These are phyloP conservation scores for Colletotrichum scovillei DNA, from an alignment of 2,329 filamentous ascomycete species.

Conservation along the genomic window DNA sequence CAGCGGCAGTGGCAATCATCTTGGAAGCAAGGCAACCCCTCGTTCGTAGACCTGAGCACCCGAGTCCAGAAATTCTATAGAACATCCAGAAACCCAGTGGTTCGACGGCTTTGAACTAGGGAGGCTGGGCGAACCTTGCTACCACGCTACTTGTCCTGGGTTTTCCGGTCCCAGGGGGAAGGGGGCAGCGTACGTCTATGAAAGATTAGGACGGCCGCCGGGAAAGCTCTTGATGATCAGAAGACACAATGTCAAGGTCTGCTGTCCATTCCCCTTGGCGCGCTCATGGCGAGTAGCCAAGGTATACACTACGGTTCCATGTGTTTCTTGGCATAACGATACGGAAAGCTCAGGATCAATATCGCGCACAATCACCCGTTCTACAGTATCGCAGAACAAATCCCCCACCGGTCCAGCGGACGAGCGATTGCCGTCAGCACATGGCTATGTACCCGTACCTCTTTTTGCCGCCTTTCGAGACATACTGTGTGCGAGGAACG, in stretches of 20 bases:
- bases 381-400: not conserved
- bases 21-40: constrained; percentile 10
- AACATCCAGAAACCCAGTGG: constrained; percentile 11
- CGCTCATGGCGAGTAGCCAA: not conserved
- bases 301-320: constrained; percentile 22
- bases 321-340: constrained; percentile 22
- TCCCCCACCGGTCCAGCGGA: constrained; percentile 1
- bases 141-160: not conserved
- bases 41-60: constrained; percentile 1
- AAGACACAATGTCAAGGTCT: constrained; percentile 14
- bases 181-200: not conserved
- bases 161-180: constrained; percentile 23
- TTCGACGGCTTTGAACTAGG: constrained; percentile 13
- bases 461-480: not conserved
- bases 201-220: not conserved
- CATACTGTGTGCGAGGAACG: not conserved
- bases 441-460: not conserved
- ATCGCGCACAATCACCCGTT: constrained; percentile 15
- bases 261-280: constrained; percentile 11
- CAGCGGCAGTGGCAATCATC: not conserved
- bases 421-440: not conserved
- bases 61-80: constrained; percentile 26
- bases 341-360: constrained; percentile 1
- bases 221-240: constrained; percentile 10
- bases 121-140: constrained; percentile 25